Base-by-base conservation (phyloP, 495 filamentous ascomycete genomes). In the Hypoxylon fragiforme region DNA sequence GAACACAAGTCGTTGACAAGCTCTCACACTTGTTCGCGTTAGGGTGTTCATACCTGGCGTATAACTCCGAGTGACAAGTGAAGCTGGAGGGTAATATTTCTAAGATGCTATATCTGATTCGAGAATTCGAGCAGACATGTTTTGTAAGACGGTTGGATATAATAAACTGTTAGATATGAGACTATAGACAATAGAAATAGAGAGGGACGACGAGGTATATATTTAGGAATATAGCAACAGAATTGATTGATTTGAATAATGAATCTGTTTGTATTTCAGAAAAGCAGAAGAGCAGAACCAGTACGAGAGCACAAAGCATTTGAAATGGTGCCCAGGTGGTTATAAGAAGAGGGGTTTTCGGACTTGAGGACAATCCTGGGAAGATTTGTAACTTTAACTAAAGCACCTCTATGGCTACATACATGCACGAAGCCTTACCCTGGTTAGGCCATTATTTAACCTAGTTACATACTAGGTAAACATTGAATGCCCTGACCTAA, bases 101-200 rank as follows among this genome's bases (percentile, higher is more conserved):
- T 28, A 28, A 4, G 24, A 9, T 28, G 4, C 9, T 4, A 28
- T 13, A 34, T 42, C 9, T 42, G 46, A 35, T 46, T 50, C 20
- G 12, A 16, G 14, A 20, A 24, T 31, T 39, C 16, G 34, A 39
- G 20, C 14, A 38, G 32, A 37, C 34, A 14, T 41, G 15, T 44
- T 13, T 35, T 34, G 16, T 16, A 18, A 28, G 21, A 41, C 16
- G 24, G 44, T 50, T 34, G 13, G 22, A 26, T 19, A 47, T 30
- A n/a, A n/a, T n/a, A 44, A 20, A 22, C 32, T 49, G 41, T 16
- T 54, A 50, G 50, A 50, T 13, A 44, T 13, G 40, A 46, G 14
- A 21, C 36, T 46, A 48, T 28, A 49, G 34, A 44, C 31, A 19
- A 40, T 31, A 58, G 30, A 52, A 11, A 7, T 18, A 51, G 22